Base-by-base conservation (phyloP, 768 basidiomycete species). In the Trametopsis cervina region DNA sequence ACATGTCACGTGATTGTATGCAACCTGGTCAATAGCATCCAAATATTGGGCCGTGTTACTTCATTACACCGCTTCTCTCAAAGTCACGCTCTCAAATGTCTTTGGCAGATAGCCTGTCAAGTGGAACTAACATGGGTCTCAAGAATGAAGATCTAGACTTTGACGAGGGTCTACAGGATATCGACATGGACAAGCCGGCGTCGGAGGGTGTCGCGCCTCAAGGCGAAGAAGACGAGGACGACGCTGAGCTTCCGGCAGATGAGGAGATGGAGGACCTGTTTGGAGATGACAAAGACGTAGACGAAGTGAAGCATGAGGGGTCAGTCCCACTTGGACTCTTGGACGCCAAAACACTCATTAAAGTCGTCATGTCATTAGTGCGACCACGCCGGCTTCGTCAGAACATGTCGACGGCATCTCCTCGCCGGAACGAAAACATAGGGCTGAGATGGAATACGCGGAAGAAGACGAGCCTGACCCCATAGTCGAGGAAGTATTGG, bases 261-360 rank as follows among this genome's bases (percentile, higher is more conserved):
- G 77, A 78, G 54, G 77, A 76, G 51, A 85, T 88, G 81, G 77
- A 78, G 52, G 87, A 89, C 63, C 76, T 90, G 46, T 90, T 90
- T 61, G 88, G 86, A 26, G 80, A 84, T 52, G 86, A 87, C 46
- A 73, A 77, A 38, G 80, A 72, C 13, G 61, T 55, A 13, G 68
- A 74, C 11, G 69, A 73, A 29, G 65, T 71, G 47, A 77, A 77
- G 54, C 74, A 66, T 47, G 71, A 70, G 51, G 73, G 72, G 81
- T 83, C 53, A 53, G 68, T 58, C n/a, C n/a, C n/a, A n/a, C n/a
- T n/a, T n/a, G 29, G 7, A 15, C 15, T 15, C 29, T 7, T 21
- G 33, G 40, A 17, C 9, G 29, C 29, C 29, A 33, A 33, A 15
- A 33, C 29, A 33, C 49, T 20, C 46, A 54, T 24, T 46, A 45